A percentile compares a stretch with the other conserved stretches of the same genome.
phyloP scores from a whole-genome alignment of 495 filamentous ascomycete genomes.

The Aspergillus homomorphus region DNA sequence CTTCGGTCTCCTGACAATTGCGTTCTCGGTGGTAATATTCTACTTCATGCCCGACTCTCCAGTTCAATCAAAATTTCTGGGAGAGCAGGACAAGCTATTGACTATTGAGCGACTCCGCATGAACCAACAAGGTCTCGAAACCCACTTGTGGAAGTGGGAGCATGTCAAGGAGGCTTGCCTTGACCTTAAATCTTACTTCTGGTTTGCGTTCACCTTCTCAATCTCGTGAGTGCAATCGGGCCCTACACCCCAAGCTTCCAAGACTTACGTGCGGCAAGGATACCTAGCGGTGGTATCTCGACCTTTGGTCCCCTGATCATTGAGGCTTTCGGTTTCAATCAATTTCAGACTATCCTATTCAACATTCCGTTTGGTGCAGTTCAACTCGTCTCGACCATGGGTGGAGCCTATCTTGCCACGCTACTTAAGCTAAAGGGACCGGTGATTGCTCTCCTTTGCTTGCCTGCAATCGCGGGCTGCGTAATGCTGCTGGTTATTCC shows the following conservation, averaged over 20 bases:
- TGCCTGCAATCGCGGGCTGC: slow-evolving; percentile 56
- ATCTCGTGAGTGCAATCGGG: slow-evolving; percentile 35
- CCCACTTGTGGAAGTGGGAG: slow-evolving; percentile 58
- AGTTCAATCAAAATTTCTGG: slow-evolving; percentile 56
- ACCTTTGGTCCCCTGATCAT: slow-evolving; percentile 66
- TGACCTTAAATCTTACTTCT: slow-evolving; percentile 65
- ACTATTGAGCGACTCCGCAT: slow-evolving; percentile 61
- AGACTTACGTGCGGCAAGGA: slow-evolving; percentile 37
- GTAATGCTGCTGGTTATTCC: slow-evolving; percentile 52
- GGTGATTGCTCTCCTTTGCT: slow-evolving; percentile 52
- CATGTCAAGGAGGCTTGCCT: slow-evolving; percentile 59
- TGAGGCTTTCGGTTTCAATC: slow-evolving; percentile 56
- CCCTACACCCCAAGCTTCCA: background rate
- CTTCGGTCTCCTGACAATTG: slow-evolving; percentile 52
- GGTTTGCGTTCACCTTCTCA: slow-evolving; percentile 58
- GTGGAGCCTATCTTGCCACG: slow-evolving; percentile 54
- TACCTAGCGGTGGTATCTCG: slow-evolving; percentile 59
- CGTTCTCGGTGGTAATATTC: slow-evolving; percentile 44
- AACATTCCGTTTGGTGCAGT: slow-evolving; percentile 64
- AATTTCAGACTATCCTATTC: slow-evolving; percentile 60
- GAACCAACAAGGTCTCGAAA: slow-evolving; percentile 61
- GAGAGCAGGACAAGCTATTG: slow-evolving; percentile 55
- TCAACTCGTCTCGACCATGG: slow-evolving; percentile 56
- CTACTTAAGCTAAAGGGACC: slow-evolving; percentile 52
- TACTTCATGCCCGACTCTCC: slow-evolving; percentile 59